A percentile compares a stretch with the other conserved stretches of the same genome.
Evolutionary conservation across 2,329 filamentous ascomycete genomes (phyloP).

Genomic region (Verticillium nubilum): DNA sequence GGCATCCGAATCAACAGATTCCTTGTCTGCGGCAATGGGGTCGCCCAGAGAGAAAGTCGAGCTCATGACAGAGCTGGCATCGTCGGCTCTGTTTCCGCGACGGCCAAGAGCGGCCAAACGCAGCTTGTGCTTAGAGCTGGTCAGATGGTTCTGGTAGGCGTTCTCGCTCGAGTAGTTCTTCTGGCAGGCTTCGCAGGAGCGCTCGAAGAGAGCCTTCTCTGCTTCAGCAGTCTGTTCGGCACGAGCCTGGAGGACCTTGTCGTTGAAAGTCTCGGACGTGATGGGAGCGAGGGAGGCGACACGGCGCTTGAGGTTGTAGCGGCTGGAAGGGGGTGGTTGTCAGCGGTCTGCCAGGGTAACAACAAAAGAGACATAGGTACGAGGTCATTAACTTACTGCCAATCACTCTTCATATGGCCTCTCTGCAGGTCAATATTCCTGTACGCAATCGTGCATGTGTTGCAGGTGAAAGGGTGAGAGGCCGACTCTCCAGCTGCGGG

Average conservation of each 20-base stretch:
- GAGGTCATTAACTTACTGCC: constrained; percentile 66
- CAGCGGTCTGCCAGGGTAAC: not conserved
- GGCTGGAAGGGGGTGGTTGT: constrained; percentile 40
- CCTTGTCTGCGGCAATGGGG: constrained; percentile 49
- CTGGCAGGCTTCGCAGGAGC: constrained; percentile 72
- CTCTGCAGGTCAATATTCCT: constrained; percentile 89
- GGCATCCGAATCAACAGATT: constrained; percentile 55
- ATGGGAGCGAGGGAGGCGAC: constrained; percentile 88
- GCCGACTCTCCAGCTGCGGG: constrained; percentile 29
- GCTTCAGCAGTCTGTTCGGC: constrained; percentile 79
- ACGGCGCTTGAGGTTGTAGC: constrained; percentile 94
- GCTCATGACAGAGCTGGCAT: constrained; percentile 78
- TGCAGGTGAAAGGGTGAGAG: constrained; percentile 92
- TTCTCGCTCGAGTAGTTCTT: constrained; percentile 97
- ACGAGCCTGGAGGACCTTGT: constrained; percentile 90
- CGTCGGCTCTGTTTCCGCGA: constrained; percentile 39
- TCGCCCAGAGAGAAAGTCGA: constrained; percentile 89
- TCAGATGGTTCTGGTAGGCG: constrained; percentile 87
- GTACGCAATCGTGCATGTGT: constrained; percentile 96
- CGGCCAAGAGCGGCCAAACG: constrained; percentile 42
- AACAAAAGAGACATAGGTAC: constrained; percentile 5
- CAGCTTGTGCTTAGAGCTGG: constrained; percentile 84
- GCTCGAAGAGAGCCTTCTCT: constrained; percentile 84
- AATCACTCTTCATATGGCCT: constrained; percentile 96
- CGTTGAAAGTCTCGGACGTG: constrained; percentile 86